Conservation (phyloP, 345 rosid species). For the Cochlearia excelsa region DNA sequence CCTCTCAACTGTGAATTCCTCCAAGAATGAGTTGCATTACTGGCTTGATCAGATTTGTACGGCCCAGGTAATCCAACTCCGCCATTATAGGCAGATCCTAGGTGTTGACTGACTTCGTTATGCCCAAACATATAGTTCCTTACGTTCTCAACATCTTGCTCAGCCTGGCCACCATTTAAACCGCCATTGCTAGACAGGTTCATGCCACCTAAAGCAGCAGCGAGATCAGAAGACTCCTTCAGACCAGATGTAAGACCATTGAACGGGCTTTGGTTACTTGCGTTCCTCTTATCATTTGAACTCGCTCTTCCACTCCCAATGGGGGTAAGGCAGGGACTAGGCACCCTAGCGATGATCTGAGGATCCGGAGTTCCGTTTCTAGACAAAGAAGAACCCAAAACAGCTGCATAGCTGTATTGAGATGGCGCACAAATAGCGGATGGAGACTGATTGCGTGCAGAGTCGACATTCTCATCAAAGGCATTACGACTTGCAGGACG, state of each 20-base stretch:
- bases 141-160: constrained; percentile 44
- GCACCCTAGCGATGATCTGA: constrained; percentile 65
- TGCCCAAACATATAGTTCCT: constrained; percentile 51
- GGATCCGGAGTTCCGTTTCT: constrained; percentile 86
- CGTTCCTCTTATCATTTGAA: constrained; percentile 56
- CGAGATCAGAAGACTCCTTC: constrained; percentile 53
- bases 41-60: constrained; percentile 41
- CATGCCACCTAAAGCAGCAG: constrained; percentile 59
- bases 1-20: constrained; percentile 54
- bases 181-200: constrained; percentile 47
- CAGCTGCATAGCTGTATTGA: constrained; percentile 74
- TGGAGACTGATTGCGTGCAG: constrained; percentile 25
- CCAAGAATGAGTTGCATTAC: constrained; percentile 35
- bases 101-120: constrained; percentile 38
- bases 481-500: constrained; percentile 80
- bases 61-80: constrained; percentile 4
- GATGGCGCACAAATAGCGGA: constrained; percentile 48
- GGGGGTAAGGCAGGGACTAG: constrained; percentile 81
- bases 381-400: constrained; percentile 69
- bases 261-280: constrained; percentile 46
- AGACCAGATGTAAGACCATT: constrained; percentile 47
- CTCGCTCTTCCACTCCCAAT: constrained; percentile 70
- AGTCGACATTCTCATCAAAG: background rate
- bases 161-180: constrained; percentile 33
- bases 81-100: too few species aligned